A percentile compares a stretch with the other conserved stretches of the same genome.
These are phyloP conservation scores for Colletotrichum zoysiae DNA, from an alignment of 2,329 filamentous ascomycete genomes.

Conservation along the genomic window DNA sequence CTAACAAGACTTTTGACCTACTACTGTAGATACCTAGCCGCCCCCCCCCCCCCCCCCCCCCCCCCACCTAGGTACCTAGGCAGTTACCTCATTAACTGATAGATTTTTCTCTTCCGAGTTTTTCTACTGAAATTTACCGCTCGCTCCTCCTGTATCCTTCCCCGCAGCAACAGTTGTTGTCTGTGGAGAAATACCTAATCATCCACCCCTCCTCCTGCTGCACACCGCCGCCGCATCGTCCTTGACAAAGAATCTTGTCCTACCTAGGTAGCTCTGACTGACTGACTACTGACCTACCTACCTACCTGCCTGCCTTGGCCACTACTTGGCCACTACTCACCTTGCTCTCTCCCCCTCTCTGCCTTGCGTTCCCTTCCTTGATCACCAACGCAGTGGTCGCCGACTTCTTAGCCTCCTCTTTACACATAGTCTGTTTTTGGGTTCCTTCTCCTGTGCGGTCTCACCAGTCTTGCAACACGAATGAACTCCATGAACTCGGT, in stretches of 20 bases:
- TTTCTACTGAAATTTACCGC: background rate
- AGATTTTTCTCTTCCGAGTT: background rate
- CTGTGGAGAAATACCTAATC: slow-evolving; percentile 1
- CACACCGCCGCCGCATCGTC: slow-evolving; percentile 18
- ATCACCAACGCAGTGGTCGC: slow-evolving; percentile 5
- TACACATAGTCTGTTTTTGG: background rate
- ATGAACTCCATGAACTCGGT: background rate
- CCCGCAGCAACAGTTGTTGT: slow-evolving; percentile 1
- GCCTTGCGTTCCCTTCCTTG: background rate
- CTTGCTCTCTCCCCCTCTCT: background rate
- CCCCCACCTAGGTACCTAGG: background rate
- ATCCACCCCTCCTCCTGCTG: slow-evolving; percentile 9
- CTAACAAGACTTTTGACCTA: too few relatives aligned
- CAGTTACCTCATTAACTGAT: background rate
- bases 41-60: too few relatives aligned
- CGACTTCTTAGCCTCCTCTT: slow-evolving; percentile 22
- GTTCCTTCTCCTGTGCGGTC: background rate
- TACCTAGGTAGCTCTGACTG: slow-evolving; percentile 1
- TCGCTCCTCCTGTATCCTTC: background rate
- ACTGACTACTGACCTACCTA: background rate
- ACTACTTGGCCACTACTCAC: background rate
- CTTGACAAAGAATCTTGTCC: slow-evolving; percentile 23
- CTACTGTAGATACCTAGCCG: background rate
- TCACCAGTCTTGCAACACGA: background rate
- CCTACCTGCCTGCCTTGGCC: background rate